A percentile compares a stretch with the other conserved stretches of the same genome.
Conservation (phyloP, 179 eudicot genomes). For the Silene noctiflora region DNA sequence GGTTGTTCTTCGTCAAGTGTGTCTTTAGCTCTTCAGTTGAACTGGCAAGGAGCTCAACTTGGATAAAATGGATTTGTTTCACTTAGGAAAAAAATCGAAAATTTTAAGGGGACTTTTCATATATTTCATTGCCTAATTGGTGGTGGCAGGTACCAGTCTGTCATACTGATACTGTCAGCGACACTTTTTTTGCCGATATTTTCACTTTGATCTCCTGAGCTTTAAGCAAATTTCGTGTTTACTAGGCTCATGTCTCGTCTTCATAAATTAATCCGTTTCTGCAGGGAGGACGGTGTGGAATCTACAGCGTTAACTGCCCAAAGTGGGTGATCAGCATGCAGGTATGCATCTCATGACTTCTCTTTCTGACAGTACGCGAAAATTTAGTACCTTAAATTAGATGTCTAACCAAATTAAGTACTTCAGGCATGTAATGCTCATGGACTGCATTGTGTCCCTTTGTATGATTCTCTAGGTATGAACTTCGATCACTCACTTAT, state of each 20-base stretch:
- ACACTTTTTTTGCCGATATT: too few relatives aligned
- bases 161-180: too few relatives aligned
- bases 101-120: too few relatives aligned
- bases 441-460: conserved; percentile 82
- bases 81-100: too few relatives aligned
- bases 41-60: too few relatives aligned
- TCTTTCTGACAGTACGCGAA: neutral
- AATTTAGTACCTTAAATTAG: neutral
- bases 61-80: too few relatives aligned
- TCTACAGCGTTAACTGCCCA: conserved; percentile 71
- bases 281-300: conserved; percentile 85
- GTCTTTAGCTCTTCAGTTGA: too few relatives aligned
- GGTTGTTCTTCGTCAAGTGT: too few relatives aligned
- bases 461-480: conserved; percentile 90
- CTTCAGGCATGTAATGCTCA: conserved; percentile 94
- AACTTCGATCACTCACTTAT: neutral
- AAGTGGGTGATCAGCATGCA: conserved; percentile 92
- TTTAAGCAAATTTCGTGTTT: too few relatives aligned
- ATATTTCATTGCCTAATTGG: too few relatives aligned
- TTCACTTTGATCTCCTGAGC: too few relatives aligned
- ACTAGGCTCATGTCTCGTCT: neutral
- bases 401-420: conserved; percentile 7
- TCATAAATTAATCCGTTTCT: neutral
- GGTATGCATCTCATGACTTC: conserved; percentile 36
- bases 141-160: too few relatives aligned